A percentile compares a stretch with the other conserved stretches of the same genome.
phyloP scores from a whole-genome alignment of 2,329 filamentous ascomycete species.

The Chalaropsis ovoidea region DNA sequence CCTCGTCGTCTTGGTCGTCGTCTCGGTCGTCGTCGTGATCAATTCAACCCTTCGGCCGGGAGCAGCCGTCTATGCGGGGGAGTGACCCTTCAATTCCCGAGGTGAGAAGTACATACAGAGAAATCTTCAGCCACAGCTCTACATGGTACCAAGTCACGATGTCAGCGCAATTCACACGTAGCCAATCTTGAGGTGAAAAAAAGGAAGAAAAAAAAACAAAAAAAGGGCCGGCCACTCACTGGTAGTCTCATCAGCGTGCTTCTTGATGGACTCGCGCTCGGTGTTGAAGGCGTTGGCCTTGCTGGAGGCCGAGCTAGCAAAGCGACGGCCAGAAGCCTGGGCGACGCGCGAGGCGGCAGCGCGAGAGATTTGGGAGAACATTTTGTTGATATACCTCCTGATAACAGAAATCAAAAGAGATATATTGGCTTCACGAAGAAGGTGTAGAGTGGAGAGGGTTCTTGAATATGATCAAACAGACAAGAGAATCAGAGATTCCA shows the following conservation, averaged over 20 bases:
- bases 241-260: constrained; percentile 74
- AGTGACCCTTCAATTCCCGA: neutral
- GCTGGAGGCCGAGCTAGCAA: constrained; percentile 59
- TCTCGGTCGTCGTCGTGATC: neutral
- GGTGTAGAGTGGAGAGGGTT: constrained; percentile 18
- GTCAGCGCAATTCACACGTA: neutral
- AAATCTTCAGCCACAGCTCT: constrained; percentile 95
- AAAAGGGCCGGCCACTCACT: constrained; percentile 46
- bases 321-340: constrained; percentile 55
- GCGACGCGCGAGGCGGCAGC: constrained; percentile 48
- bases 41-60: neutral
- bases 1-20: no score
- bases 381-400: constrained; percentile 31
- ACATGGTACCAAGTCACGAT: constrained; percentile 26
- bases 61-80: neutral
- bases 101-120: constrained; percentile 49
- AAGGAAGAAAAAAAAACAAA: no score
- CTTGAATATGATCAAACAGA: no score
- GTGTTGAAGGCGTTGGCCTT: constrained; percentile 72
- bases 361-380: constrained; percentile 59
- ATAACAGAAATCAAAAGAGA: constrained; percentile 5
- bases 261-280: constrained; percentile 81
- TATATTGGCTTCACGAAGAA: neutral
- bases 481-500: neutral
- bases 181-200: neutral